Percentiles rank a stretch among this genome's conserved stretches.
Conservation (phyloP, 2,329 filamentous ascomycete species). For the Pseudodiploospora longispora region DNA sequence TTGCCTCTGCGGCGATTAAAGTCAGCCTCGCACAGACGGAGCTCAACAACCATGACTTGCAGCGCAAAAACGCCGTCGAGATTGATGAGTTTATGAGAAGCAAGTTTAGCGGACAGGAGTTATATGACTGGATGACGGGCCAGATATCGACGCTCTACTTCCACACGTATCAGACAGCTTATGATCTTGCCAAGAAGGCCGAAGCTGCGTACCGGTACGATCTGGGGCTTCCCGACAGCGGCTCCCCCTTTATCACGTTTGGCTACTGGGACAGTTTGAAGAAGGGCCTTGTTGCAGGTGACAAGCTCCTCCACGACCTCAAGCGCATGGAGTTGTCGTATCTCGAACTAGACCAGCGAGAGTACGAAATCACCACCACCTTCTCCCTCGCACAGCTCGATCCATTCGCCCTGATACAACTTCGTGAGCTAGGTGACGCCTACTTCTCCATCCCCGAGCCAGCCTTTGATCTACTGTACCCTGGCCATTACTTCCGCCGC, state of each 20-base stretch:
- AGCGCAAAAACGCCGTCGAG: too few species aligned
- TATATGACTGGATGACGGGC: too few species aligned
- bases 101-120: too few species aligned
- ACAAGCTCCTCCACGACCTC: slow-evolving; percentile 5
- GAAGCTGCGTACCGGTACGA: slow-evolving; percentile 2
- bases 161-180: neutral
- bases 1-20: too few species aligned
- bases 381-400: slow-evolving; percentile 7
- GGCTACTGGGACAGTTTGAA: slow-evolving; percentile 7
- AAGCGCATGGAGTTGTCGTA: slow-evolving; percentile 6
- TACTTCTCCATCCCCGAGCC: slow-evolving; percentile 1
- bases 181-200: slow-evolving; percentile 2
- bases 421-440: slow-evolving; percentile 3
- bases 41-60: too few species aligned
- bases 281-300: slow-evolving; percentile 6
- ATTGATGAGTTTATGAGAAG: too few species aligned
- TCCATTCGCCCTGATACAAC: slow-evolving; percentile 5
- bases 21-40: too few species aligned
- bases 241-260: slow-evolving; percentile 1
- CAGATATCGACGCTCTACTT: slow-evolving; percentile 1
- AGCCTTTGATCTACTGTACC: slow-evolving; percentile 20
- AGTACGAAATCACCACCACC: slow-evolving; percentile 8
- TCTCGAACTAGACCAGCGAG: slow-evolving; percentile 6
- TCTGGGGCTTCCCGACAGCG: slow-evolving; percentile 2
- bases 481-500: slow-evolving; percentile 28